Evolutionary conservation across 306 rosid species (phyloP), one percentile per base, ranked within the genome.

Genomic region (Cajanus cajan): DNA sequence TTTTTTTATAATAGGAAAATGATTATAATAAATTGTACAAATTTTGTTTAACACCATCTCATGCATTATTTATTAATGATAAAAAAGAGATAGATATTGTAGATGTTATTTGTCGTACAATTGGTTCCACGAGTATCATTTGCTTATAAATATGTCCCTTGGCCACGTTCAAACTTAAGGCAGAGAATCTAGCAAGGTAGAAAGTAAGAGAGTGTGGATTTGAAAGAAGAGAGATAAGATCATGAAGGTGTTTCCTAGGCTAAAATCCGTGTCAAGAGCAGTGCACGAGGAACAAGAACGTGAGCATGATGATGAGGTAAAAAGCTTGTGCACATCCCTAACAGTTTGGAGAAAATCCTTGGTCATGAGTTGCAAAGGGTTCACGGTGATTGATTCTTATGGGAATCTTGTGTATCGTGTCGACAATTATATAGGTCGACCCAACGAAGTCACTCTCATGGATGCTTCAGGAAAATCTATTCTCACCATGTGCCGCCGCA

Each of bases 321-420:
- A 41, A 16, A 73, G 43, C 41, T 24, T 39, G 16, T 34, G 62
- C 80, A 48, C 85, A 10, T 80, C 90, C n/a, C 74, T 91, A 18
- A 94, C 96, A 55, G 96, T 94, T 18, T 91, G 97, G 97, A 87
- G 89, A 80, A 94, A 91, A 83, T 94, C 98, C 2, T 89, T 94
- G 34, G 7, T 94, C 4, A 77, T 90, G 3, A 90, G 72, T 48
- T 94, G 98, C 22, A 87, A 86, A 41, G 98, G 98, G 7, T 94
- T 91, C 83, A 91, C 97, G 0, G 97, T 94, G 63, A 78, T 91
- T 36, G 96, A 86, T 84, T 84, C 94, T 0, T 13, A 51, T 0
- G 98, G 98, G 34, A 85, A 90, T 80, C 75, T 94, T 43, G 88
- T 88, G 19, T 94, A 90, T 71, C 77, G 98, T 24, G 98, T 94